Conservation (phyloP, 441 rosid genomes). For the Corymbia citriodora region DNA sequence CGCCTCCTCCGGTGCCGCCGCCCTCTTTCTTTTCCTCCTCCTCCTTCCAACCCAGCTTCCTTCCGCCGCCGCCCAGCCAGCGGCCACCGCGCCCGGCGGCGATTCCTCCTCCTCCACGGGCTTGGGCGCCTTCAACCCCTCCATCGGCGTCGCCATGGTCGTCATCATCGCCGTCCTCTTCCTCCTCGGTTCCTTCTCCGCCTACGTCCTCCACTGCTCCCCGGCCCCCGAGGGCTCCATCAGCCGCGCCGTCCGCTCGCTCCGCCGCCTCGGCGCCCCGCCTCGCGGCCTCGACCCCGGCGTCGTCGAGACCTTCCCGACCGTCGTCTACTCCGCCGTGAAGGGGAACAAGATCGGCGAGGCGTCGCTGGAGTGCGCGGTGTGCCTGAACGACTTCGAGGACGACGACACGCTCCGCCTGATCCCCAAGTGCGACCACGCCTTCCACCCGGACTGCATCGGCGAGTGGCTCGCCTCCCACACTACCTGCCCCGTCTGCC, state of each 20-base stretch:
- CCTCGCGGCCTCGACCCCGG: neutral
- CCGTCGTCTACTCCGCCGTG: neutral
- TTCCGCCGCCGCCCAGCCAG: neutral
- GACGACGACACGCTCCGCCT: conserved; percentile 1
- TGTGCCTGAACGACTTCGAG: conserved; percentile 17
- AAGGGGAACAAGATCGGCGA: conserved; percentile 2
- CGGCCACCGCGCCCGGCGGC: neutral
- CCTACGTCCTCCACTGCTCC: conserved; percentile 1
- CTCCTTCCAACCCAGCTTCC: neutral
- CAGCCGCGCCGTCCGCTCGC: neutral
- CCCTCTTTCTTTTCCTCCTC: neutral
- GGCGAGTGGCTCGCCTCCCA: conserved; percentile 7
- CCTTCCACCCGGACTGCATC: conserved; percentile 16
- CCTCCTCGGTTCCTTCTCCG: neutral
- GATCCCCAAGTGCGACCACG: conserved; percentile 14
- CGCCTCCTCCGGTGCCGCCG: neutral
- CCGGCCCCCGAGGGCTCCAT: neutral
- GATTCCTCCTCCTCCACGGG: neutral
- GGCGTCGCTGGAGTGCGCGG: conserved; percentile 9
- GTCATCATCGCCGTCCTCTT: neutral
- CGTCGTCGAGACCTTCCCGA: conserved; percentile 1
- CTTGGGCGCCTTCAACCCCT: neutral
- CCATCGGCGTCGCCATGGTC: neutral
- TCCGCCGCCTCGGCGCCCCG: neutral
- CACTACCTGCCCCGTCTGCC: neutral